phyloP scores from a whole-genome alignment of 2,329 filamentous ascomycete genomes.

The Xylariaceae sp. region DNA sequence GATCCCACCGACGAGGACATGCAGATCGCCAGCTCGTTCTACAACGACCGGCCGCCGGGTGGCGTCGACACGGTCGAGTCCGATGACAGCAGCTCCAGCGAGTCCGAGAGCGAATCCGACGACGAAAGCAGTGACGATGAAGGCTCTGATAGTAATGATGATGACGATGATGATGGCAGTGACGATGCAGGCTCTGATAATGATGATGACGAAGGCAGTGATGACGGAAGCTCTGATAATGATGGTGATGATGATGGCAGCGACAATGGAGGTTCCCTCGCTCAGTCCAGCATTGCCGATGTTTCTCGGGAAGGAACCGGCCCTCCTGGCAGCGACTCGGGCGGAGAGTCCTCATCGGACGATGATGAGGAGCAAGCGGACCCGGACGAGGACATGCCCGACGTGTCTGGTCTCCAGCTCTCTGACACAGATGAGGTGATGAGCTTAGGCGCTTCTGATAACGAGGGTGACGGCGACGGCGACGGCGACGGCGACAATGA shows the following conservation, averaged over 20 bases:
- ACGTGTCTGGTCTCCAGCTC: too few relatives aligned
- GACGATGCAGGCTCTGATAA: neutral
- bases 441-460: too few relatives aligned
- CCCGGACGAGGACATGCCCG: too few relatives aligned
- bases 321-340: too few relatives aligned
- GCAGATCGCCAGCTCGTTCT: constrained; percentile 15
- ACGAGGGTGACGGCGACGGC: too few relatives aligned
- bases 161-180: neutral
- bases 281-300: too few relatives aligned
- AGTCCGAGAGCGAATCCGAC: constrained; percentile 30
- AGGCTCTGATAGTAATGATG: constrained; percentile 2
- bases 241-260: neutral
- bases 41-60: constrained; percentile 10
- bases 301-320: too few relatives aligned
- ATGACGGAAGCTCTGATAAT: constrained; percentile 5
- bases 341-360: too few relatives aligned
- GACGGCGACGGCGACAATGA: constrained; percentile 27
- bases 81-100: constrained; percentile 8
- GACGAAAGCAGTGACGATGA: neutral
- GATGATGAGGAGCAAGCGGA: too few relatives aligned
- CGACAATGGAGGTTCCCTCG: neutral
- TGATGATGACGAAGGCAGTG: neutral
- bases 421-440: too few relatives aligned
- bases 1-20: constrained; percentile 10
- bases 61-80: too few relatives aligned